These are phyloP conservation scores for Persicaria tinctoria DNA, from an alignment of 148 eudicot species.

Conservation along the genomic window DNA sequence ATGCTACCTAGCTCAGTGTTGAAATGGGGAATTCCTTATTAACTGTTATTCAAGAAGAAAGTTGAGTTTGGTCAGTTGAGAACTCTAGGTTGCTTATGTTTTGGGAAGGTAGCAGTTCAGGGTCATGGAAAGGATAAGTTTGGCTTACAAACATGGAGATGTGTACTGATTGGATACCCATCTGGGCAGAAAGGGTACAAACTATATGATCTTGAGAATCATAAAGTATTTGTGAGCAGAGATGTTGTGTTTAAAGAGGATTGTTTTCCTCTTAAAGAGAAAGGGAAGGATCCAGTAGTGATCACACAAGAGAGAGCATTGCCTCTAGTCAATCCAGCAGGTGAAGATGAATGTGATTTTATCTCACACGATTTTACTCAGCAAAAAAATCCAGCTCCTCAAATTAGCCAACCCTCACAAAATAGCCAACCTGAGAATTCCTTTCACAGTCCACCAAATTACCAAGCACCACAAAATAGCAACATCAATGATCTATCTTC, in stretches of 20 bases:
- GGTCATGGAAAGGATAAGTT: background rate
- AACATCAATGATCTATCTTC: no score
- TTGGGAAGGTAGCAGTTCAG: background rate
- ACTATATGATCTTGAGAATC: background rate
- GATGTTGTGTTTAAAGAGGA: background rate
- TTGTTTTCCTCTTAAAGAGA: background rate
- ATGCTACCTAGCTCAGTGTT: background rate
- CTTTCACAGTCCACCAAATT: no score
- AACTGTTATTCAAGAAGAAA: background rate
- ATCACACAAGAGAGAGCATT: no score
- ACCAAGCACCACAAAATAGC: no score
- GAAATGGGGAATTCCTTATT: background rate
- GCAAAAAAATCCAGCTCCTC: no score
- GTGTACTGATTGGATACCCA: background rate
- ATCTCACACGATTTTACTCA: no score
- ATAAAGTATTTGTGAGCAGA: background rate
- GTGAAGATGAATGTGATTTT: no score
- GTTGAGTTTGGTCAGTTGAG: background rate
- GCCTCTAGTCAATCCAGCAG: no score
- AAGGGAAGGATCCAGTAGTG: no score
- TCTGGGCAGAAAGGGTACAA: background rate
- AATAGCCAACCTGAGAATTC: no score
- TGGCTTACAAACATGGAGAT: background rate
- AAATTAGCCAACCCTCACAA: no score
- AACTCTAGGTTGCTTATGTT: constrained; percentile 9